A percentile compares a stretch with the other conserved stretches of the same genome.
These are phyloP conservation scores for Arabidopsis hybrid DNA, from an alignment of 441 rosid species.

Conservation along the genomic window DNA sequence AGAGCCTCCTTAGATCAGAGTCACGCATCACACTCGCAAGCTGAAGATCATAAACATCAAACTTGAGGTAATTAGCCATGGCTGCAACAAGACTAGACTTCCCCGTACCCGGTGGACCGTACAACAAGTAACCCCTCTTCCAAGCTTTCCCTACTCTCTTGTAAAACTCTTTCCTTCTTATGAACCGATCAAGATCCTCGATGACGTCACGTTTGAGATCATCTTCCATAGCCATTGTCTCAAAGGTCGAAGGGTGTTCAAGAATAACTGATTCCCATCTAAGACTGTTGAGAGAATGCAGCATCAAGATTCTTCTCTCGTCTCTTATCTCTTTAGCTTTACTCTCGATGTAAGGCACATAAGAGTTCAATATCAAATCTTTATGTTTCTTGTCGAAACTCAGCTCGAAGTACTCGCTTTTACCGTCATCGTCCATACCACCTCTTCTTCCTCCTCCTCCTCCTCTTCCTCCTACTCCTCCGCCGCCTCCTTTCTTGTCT, in stretches of 20 bases:
- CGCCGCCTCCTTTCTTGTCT: conserved; percentile 37
- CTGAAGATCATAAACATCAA: conserved; percentile 64
- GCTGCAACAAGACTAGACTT: conserved; percentile 69
- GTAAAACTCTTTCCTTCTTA: conserved; percentile 63
- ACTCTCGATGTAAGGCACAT: conserved; percentile 50
- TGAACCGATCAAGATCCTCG: conserved; percentile 62
- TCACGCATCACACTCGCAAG: conserved; percentile 50
- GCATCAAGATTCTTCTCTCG: conserved; percentile 50
- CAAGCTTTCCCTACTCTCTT: conserved; percentile 74
- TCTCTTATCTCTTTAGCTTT: conserved; percentile 45
- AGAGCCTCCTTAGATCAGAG: conserved; percentile 54
- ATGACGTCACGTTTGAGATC: conserved; percentile 51
- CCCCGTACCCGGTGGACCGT: conserved; percentile 66
- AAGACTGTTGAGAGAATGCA: conserved; percentile 49
- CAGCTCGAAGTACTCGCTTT: conserved; percentile 52
- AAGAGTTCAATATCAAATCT: conserved; percentile 52
- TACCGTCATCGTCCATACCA: conserved; percentile 22
- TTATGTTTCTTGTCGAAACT: conserved; percentile 57
- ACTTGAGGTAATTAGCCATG: conserved; percentile 66
- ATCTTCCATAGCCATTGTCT: conserved; percentile 67
- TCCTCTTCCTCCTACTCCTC: conserved; percentile 25
- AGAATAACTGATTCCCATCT: conserved; percentile 64
- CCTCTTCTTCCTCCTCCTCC: conserved; percentile 42
- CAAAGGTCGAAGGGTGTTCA: conserved; percentile 73
- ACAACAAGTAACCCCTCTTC: conserved; percentile 71